Evolutionary conservation across 305 asterid species (phyloP), one percentile per base, ranked within the genome.

Genomic region (Fraxinus sp.): DNA sequence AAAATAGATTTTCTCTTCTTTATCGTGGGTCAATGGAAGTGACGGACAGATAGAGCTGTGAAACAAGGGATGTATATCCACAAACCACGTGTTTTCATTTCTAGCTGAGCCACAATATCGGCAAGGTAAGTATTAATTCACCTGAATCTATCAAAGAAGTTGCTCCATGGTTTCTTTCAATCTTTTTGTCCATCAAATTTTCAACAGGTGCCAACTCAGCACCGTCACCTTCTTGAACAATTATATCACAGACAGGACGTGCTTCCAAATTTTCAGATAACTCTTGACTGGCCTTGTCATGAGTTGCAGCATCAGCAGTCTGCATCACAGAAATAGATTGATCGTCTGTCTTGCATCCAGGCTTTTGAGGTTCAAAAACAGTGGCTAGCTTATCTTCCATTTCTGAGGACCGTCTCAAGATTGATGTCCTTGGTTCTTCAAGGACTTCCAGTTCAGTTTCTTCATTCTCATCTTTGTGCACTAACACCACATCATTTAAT

Each of bases 141-240:
- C 97, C 98, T 89, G 86, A 74, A 83, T 83, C 80, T 72, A 74
- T 80, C 41, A 87, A 88, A 73, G 89, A 74, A 72, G 79, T 77
- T 46, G 75, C 66, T 78, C 57, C 86, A n/a, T 3, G 13, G 75
- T 75, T 74, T 66, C 81, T 83, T 84, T 86, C 91, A 26, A 46
- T 79, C 14, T 84, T 85, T 84, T 85, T 76, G 79, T 86, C 92
- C 83, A 59, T 46, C 49, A 66, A 86, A 80, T 84, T 86, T 75
- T 82, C 83, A 81, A 82, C 74, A 72, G 82, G 88, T 8, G 71
- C 86, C 76, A 68, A 91, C 83, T 83, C 91, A 83, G 83, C 87
- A 37, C 79, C 86, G 79, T 78, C 88, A 36, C 79, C 82, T 78
- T 85, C 84, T 86, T 82, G 88, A 77, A 74, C 83, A 76, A 32